phyloP scores from a whole-genome alignment of 1,284 basidiomycete species.

The Trichosporon faecale region DNA sequence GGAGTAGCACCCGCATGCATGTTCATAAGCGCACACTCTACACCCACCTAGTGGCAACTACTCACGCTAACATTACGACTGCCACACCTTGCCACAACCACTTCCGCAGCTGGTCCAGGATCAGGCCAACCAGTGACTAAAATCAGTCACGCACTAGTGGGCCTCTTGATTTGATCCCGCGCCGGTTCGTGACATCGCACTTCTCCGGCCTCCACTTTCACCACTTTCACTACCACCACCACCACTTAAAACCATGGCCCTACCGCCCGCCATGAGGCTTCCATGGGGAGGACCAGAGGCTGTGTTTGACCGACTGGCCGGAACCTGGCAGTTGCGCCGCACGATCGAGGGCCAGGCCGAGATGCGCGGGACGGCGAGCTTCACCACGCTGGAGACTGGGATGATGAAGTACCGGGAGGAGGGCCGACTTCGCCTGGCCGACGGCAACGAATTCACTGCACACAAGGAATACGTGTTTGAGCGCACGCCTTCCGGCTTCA shows the following conservation, averaged over 20 bases:
- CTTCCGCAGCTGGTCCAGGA: too few relatives aligned
- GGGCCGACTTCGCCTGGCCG: neutral
- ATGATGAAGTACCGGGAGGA: neutral
- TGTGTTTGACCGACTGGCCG: neutral
- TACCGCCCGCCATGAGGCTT: neutral
- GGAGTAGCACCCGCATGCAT: too few relatives aligned
- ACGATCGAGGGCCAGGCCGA: neutral
- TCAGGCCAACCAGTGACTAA: too few relatives aligned
- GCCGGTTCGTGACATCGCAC: too few relatives aligned
- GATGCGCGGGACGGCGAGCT: neutral
- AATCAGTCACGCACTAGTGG: too few relatives aligned
- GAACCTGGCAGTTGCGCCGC: neutral
- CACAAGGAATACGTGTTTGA: conserved; percentile 8
- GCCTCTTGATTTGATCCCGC: too few relatives aligned
- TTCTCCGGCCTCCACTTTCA: too few relatives aligned
- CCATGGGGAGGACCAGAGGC: neutral
- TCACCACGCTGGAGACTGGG: neutral
- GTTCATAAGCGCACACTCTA: too few relatives aligned
- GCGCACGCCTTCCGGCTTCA: neutral
- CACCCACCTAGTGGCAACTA: too few relatives aligned
- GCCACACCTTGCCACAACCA: too few relatives aligned
- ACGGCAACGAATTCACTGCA: neutral
- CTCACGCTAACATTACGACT: too few relatives aligned
- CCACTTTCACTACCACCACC: too few relatives aligned
- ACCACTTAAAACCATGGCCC: neutral